Conservation (phyloP, 345 rosid species). For the Ceriops decandra region DNA sequence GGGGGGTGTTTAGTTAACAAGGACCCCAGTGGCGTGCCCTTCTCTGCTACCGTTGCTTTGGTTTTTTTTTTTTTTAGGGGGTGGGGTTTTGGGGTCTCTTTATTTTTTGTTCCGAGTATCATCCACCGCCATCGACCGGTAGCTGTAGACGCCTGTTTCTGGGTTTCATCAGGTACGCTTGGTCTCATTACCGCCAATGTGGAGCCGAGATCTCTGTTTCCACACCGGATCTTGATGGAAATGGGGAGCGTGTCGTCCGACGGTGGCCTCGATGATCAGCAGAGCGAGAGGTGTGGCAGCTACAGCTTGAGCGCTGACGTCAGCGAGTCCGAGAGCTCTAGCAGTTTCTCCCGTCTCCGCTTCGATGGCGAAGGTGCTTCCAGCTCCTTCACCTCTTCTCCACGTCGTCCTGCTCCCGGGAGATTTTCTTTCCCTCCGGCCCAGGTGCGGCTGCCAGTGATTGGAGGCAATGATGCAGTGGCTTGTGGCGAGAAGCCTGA, state of each 20-base stretch:
- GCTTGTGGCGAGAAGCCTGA: conserved; percentile 61
- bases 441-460: conserved; percentile 44
- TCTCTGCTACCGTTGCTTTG: too few species aligned
- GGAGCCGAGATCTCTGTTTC: neutral
- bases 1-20: too few species aligned
- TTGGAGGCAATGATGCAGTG: conserved; percentile 53
- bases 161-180: neutral
- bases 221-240: neutral
- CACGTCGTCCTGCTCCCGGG: conserved; percentile 27
- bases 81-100: too few species aligned
- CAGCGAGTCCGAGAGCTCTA: conserved; percentile 94
- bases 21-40: too few species aligned
- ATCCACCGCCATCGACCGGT: too few species aligned
- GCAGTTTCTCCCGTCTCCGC: conserved; percentile 69
- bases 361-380: conserved; percentile 67
- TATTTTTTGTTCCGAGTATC: too few species aligned
- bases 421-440: conserved; percentile 42
- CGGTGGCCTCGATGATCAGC: conserved; percentile 57
- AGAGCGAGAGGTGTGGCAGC: conserved; percentile 83
- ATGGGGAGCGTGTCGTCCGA: conserved; percentile 67
- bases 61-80: too few species aligned
- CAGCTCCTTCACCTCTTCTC: conserved; percentile 60
- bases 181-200: neutral
- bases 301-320: conserved; percentile 95
- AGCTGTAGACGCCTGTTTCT: too few species aligned